Conservation (phyloP, 78 protist genomes). For the Bodo saltans region DNA sequence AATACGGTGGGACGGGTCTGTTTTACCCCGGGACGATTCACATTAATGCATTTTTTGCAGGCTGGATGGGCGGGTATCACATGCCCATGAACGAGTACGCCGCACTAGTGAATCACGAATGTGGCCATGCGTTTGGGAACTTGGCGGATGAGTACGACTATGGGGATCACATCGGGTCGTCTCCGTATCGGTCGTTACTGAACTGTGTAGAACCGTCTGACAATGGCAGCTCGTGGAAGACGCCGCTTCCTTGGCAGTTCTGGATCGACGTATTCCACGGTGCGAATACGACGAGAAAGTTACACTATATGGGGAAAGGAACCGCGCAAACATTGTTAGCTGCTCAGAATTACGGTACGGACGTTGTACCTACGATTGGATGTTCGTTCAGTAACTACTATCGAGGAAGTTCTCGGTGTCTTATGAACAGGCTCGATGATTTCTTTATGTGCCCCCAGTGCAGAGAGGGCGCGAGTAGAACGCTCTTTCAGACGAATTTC, state of each 20-base stretch:
- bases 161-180: not conserved
- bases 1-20: slow-evolving; percentile 20
- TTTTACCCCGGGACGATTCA: not conserved
- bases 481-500: not conserved
- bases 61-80: not conserved
- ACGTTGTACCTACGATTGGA: not conserved
- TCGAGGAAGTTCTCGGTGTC: not conserved
- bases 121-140: slow-evolving; percentile 20
- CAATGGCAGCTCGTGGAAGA: not conserved
- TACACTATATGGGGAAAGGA: too few relatives aligned
- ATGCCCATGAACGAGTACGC: not conserved
- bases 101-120: slow-evolving; percentile 18
- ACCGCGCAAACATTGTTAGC: too few relatives aligned
- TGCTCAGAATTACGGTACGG: too few relatives aligned
- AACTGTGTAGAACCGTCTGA: not conserved
- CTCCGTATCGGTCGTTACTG: not conserved
- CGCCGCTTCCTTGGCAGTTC: not conserved
- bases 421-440: not conserved
- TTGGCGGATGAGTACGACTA: slow-evolving; percentile 11
- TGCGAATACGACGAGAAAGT: not conserved
- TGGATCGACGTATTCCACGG: not conserved
- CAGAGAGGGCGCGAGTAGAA: not conserved
- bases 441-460: slow-evolving; percentile 13
- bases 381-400: slow-evolving; percentile 9
- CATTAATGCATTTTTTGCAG: not conserved